Conservation (phyloP, 2,329 filamentous ascomycete genomes). For the Hortaea werneckii region DNA sequence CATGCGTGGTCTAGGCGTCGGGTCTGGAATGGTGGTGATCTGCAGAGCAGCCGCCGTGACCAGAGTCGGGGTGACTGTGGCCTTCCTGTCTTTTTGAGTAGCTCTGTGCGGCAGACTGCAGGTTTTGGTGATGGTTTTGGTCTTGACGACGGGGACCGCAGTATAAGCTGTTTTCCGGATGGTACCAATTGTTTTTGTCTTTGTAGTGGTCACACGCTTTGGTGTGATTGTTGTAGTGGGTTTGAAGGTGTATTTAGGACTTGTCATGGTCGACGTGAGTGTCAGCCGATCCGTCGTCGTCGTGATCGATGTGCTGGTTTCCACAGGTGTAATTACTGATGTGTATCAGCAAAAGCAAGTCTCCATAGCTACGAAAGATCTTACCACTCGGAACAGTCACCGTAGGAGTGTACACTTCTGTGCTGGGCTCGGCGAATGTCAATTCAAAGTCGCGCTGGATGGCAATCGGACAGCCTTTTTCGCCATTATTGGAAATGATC, state of each 20-base stretch:
- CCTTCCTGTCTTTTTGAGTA: conserved; percentile 25
- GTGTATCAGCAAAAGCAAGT: not conserved
- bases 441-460: conserved; percentile 34
- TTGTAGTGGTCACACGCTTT: conserved; percentile 9
- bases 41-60: conserved; percentile 1
- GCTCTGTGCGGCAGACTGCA: conserved; percentile 24
- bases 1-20: conserved; percentile 1
- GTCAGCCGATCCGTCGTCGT: conserved; percentile 17
- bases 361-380: not conserved
- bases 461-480: conserved; percentile 34
- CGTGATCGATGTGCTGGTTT: conserved; percentile 5
- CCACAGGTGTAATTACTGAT: conserved; percentile 14
- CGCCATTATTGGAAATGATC: conserved; percentile 34
- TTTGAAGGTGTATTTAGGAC: not conserved
- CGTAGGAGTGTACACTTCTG: conserved; percentile 18
- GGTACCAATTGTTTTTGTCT: conserved; percentile 5
- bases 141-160: conserved; percentile 8
- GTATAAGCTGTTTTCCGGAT: conserved; percentile 1
- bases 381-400: conserved; percentile 7
- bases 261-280: conserved; percentile 16
- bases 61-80: conserved; percentile 25
- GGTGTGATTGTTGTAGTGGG: conserved; percentile 1
- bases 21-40: conserved; percentile 9
- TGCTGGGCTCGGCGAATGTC: conserved; percentile 26
- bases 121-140: conserved; percentile 26